Evolutionary conservation across 495 filamentous ascomycete genomes (phyloP).

Genomic region (Penicillium desertorum): DNA sequence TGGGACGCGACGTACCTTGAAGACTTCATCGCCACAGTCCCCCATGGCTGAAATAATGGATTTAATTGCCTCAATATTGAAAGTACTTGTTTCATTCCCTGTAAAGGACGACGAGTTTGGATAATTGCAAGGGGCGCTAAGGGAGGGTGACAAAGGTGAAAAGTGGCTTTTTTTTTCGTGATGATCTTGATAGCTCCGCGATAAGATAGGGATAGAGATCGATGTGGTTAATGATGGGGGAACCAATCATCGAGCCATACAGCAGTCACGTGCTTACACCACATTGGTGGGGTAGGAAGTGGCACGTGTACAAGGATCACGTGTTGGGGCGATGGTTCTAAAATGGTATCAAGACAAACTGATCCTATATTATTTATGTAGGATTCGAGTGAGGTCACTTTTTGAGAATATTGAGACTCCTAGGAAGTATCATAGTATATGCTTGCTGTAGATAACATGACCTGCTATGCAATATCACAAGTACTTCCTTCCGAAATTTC

Average conservation of each 20-base stretch:
- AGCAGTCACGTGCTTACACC: not conserved
- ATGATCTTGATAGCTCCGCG: not conserved
- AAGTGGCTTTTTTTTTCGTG: constrained; percentile 2
- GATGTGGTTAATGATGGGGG: not conserved
- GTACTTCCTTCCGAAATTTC: too few species aligned
- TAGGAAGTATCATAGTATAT: not conserved
- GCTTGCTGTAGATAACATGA: too few species aligned
- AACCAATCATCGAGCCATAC: not conserved
- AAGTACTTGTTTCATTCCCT: not conserved
- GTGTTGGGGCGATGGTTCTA: not conserved
- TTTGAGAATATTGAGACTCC: not conserved
- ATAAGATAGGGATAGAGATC: constrained; percentile 2
- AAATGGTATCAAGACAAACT: not conserved
- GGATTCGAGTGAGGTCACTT: too few species aligned
- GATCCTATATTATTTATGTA: not conserved
- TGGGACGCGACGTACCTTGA: not conserved
- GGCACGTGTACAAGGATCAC: not conserved
- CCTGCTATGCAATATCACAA: too few species aligned
- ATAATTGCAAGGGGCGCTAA: not conserved
- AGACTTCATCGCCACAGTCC: constrained; percentile 5
- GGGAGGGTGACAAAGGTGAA: not conserved
- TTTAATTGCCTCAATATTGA: too few species aligned
- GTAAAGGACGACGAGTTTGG: not conserved
- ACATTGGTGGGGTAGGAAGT: not conserved
- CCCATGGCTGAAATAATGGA: constrained; percentile 1